Conservation (phyloP, 2,329 filamentous ascomycete species). For the Colletotrichum gloeosporioides region DNA sequence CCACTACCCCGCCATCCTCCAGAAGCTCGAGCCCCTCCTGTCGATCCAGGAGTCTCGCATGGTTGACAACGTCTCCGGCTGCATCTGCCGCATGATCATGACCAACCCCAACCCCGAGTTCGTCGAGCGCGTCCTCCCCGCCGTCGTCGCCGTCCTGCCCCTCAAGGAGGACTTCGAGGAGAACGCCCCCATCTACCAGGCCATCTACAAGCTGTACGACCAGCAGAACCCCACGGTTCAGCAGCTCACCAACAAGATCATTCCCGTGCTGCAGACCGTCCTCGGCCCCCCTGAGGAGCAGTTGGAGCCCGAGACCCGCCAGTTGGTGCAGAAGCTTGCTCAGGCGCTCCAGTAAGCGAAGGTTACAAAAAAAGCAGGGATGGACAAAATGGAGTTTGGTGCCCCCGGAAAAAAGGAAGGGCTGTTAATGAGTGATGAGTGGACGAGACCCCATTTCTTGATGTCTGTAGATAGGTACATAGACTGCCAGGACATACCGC, state of each 20-base stretch:
- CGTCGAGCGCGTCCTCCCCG: conserved; percentile 80
- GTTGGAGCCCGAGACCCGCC: conserved; percentile 73
- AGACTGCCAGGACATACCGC: conserved; percentile 13
- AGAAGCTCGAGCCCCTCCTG: conserved; percentile 86
- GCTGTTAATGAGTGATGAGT: conserved; percentile 23
- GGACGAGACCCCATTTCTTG: conserved; percentile 21
- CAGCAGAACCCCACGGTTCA: conserved; percentile 72
- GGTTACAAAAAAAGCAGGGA: not conserved
- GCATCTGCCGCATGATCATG: conserved; percentile 89
- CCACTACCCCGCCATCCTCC: conserved; percentile 78
- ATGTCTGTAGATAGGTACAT: conserved; percentile 21
- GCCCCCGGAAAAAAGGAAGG: not conserved
- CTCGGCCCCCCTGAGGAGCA: conserved; percentile 76
- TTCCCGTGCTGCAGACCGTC: conserved; percentile 76
- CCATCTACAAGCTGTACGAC: conserved; percentile 86
- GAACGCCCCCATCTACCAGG: conserved; percentile 91
- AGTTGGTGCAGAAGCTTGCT: conserved; percentile 70
- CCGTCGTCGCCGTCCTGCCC: conserved; percentile 79
- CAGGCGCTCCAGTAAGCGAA: conserved; percentile 37
- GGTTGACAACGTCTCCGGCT: conserved; percentile 92
- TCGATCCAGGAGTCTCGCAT: conserved; percentile 79
- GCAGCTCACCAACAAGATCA: conserved; percentile 71
- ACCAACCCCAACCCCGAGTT: conserved; percentile 85
- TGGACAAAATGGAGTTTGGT: not conserved
- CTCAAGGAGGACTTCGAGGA: conserved; percentile 95